These are phyloP conservation scores for Zygotorulaspora danielsina DNA, from an alignment of 805 yeast genomes.

Conservation along the genomic window DNA sequence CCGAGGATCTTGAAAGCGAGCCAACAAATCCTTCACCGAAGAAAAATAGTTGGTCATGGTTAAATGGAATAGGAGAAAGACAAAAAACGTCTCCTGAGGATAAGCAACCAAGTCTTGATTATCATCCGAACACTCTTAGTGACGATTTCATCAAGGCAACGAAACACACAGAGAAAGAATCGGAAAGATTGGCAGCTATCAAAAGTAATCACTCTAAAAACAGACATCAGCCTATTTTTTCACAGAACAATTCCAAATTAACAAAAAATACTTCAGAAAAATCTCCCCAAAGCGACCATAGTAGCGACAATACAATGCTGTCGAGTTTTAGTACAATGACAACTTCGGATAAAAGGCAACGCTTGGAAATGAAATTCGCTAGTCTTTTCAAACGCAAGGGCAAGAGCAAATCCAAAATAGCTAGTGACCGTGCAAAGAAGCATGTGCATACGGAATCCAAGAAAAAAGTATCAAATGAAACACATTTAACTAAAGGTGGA, in stretches of 20 bases:
- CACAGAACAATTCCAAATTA: constrained; percentile 5
- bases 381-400: constrained; percentile 19
- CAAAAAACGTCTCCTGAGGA: constrained; percentile 1
- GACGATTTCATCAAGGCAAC: constrained; percentile 14
- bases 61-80: constrained; percentile 11
- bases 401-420: constrained; percentile 6
- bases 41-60: constrained; percentile 22
- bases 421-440: constrained; percentile 1
- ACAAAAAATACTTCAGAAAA: constrained; percentile 1
- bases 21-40: constrained; percentile 11
- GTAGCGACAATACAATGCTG: not conserved
- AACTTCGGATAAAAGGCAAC: constrained; percentile 9
- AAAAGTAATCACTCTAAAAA: constrained; percentile 37
- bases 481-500: not conserved
- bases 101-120: not conserved
- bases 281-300: not conserved
- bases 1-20: not conserved
- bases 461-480: constrained; percentile 9
- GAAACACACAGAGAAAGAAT: constrained; percentile 6
- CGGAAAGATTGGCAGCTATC: constrained; percentile 11
- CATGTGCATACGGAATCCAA: constrained; percentile 7
- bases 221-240: constrained; percentile 32
- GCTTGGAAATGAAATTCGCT: constrained; percentile 27
- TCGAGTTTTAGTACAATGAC: constrained; percentile 4
- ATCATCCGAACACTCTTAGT: not conserved